phyloP scores from a whole-genome alignment of 2,329 filamentous ascomycete species.

The Coniosporium tulheliwenetii region DNA sequence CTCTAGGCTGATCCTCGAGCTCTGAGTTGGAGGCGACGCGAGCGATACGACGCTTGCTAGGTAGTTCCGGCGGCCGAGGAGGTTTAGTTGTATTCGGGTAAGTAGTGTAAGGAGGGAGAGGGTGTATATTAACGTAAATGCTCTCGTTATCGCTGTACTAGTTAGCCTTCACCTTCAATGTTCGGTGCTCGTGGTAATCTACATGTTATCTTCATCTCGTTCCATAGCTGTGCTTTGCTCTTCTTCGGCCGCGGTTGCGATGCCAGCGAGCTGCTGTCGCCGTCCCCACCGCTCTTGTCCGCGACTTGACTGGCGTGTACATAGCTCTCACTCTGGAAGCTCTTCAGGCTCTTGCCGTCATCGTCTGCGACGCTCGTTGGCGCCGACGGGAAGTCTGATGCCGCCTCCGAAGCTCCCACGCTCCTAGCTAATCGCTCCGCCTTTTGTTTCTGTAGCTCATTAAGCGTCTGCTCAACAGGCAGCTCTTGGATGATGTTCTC shows the following conservation, averaged over 20 bases:
- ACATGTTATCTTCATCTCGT: constrained; percentile 94
- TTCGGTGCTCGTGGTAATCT: constrained; percentile 18
- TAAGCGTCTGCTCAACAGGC: constrained; percentile 82
- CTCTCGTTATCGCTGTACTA: constrained; percentile 62
- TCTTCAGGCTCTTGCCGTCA: constrained; percentile 61
- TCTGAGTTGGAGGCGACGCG: constrained; percentile 55
- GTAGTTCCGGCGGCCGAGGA: constrained; percentile 88
- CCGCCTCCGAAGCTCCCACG: constrained; percentile 38
- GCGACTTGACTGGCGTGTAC: constrained; percentile 67
- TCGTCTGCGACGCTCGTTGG: constrained; percentile 64
- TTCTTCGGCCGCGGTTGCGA: constrained; percentile 44
- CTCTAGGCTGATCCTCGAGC: constrained; percentile 70
- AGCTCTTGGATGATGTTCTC: constrained; percentile 77
- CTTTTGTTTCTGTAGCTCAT: constrained; percentile 90
- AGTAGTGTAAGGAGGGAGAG: constrained; percentile 78
- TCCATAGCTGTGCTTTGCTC: constrained; percentile 90
- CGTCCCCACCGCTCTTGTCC: constrained; percentile 29
- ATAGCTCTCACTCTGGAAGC: constrained; percentile 66
- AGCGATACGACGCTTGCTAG: constrained; percentile 88
- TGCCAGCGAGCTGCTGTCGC: constrained; percentile 27
- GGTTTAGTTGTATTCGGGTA: constrained; percentile 90
- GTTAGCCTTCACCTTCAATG: constrained; percentile 4
- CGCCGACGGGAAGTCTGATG: constrained; percentile 38
- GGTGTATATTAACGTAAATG: constrained; percentile 86
- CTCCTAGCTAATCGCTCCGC: constrained; percentile 51